Evolutionary conservation across 805 yeast genomes (phyloP).

Genomic region (Sugiyamaella floridensis): DNA sequence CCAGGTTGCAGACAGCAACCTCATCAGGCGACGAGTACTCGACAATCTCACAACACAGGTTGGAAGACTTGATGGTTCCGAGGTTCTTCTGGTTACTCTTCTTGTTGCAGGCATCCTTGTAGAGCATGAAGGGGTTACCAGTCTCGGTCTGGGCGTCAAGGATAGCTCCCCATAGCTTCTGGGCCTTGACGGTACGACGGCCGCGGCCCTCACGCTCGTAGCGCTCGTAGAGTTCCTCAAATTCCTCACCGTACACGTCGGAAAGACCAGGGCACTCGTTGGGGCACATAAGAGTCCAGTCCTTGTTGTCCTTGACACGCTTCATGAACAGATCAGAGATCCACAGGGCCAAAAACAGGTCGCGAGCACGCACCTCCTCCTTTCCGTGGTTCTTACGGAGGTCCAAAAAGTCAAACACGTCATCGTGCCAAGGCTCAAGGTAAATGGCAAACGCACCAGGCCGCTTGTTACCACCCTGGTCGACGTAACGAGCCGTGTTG

Average conservation of each 20-base stretch:
- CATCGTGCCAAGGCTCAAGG: constrained; percentile 96
- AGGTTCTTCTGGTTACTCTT: constrained; percentile 88
- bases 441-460: constrained; percentile 97
- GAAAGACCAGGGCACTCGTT: constrained; percentile 79
- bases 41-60: constrained; percentile 89
- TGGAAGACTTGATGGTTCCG: constrained; percentile 89
- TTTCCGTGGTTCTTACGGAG: constrained; percentile 91
- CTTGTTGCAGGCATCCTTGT: constrained; percentile 83
- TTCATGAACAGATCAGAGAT: constrained; percentile 91
- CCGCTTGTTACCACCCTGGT: constrained; percentile 96
- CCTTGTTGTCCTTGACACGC: constrained; percentile 67
- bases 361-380: constrained; percentile 90
- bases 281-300: constrained; percentile 90
- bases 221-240: constrained; percentile 58
- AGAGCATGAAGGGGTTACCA: constrained; percentile 91
- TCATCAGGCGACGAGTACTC: constrained; percentile 90
- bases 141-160: constrained; percentile 92
- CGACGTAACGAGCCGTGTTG: constrained; percentile 94
- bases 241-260: constrained; percentile 81
- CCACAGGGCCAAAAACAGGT: constrained; percentile 90
- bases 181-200: constrained; percentile 66
- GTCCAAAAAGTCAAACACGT: constrained; percentile 78
- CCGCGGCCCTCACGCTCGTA: constrained; percentile 70
- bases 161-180: constrained; percentile 84
- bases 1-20: constrained; percentile 92